Base-by-base conservation (phyloP, 257 asterid species). In the Mitragyna speciosa region DNA sequence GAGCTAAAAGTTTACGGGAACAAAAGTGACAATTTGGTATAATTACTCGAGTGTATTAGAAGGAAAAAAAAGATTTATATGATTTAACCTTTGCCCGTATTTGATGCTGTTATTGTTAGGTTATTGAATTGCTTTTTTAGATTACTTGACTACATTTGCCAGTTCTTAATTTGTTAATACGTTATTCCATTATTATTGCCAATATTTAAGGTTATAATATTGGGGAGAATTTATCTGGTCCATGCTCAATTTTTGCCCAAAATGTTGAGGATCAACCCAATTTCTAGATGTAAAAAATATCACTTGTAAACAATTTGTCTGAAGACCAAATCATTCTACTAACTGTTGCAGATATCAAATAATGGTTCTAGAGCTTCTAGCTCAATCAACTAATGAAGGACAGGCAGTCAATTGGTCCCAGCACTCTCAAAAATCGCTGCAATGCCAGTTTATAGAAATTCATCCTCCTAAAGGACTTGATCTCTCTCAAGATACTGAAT, bases 381-480 rank as follows among this genome's bases (percentile, higher is more conserved):
- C 88, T 59, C 87, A 91, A 80, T 88, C 97, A 68, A 82, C 89
- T 78, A 56, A 61, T 63, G 97, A 87, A 83, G 88, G 88, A 63
- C 82, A 87, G 76, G 77, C 81, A 28, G 43, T 81, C 58, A 86
- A 82, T 85, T 78, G 91, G 92, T 82, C 87, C 17, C 88, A 81
- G 79, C 86, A 89, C 80, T 70, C 88, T 77, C 83, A 88, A 70
- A 89, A 84, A 75, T 82, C 84, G 2, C 76, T 82, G 83, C 83
- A 78, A 79, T 48, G 83, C 67, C 91, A 89, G 79, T 83, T 89
- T 70, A 75, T 85, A 73, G 97, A 89, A 86, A 92, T 94, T 84
- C 97, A 94, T 88, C 93, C 95, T 85, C 99, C 99, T 61, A 80
- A 88, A 67, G 92, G 87, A 77, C 92, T 91, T 56, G 97, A 96